These are phyloP conservation scores for Naganishia vishniacii DNA, from an alignment of 768 basidiomycete species.

Conservation along the genomic window DNA sequence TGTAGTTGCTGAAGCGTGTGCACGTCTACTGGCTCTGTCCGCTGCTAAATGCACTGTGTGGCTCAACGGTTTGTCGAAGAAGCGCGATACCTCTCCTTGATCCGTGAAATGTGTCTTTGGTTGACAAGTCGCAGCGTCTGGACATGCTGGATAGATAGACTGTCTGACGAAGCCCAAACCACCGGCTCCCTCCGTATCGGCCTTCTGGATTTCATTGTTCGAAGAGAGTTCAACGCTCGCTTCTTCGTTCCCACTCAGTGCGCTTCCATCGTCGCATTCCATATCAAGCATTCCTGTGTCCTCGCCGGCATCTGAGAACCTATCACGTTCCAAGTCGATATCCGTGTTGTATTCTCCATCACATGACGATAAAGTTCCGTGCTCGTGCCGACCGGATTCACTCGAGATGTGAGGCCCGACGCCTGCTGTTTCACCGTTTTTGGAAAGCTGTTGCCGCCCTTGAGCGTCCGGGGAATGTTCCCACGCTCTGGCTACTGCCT, in stretches of 20 bases:
- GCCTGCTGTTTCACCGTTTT: no score
- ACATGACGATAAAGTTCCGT: neutral
- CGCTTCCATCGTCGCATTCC: neutral
- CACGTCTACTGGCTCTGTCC: neutral
- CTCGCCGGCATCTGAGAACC: conserved; percentile 8
- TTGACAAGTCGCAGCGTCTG: neutral
- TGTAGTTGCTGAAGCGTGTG: neutral
- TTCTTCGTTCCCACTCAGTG: neutral
- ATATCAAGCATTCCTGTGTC: neutral
- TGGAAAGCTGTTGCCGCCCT: no score
- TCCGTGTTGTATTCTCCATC: neutral
- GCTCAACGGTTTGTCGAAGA: neutral
- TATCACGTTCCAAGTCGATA: neutral
- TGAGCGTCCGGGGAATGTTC: no score
- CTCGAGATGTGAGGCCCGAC: neutral
- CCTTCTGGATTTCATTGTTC: no score
- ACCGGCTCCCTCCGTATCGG: no score
- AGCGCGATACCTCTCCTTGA: neutral
- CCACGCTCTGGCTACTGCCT: no score
- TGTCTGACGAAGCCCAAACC: neutral
- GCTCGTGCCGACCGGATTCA: neutral
- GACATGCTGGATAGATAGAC: neutral
- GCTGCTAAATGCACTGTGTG: neutral
- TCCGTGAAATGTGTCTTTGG: neutral
- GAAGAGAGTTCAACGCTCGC: neutral